These are phyloP conservation scores for Lasiosphaeriaceae sp. DNA, from an alignment of 495 filamentous ascomycete genomes.

Conservation along the genomic window DNA sequence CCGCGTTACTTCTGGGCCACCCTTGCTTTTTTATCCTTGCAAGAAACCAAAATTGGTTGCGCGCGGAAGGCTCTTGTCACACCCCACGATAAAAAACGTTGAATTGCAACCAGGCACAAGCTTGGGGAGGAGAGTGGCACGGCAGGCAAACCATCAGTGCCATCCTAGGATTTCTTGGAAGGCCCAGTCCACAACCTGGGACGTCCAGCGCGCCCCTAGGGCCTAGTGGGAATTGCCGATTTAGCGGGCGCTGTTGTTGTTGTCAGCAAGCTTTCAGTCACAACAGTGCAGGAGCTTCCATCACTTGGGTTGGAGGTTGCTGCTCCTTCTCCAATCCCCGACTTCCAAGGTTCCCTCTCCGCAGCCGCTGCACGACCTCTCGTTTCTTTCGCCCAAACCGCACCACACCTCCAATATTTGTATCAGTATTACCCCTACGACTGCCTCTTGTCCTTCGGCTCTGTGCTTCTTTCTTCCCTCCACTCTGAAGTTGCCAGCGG, in stretches of 20 bases:
- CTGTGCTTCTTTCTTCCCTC: neutral
- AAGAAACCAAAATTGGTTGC: neutral
- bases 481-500: slow-evolving; percentile 11
- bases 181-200: too few species aligned
- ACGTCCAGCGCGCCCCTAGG: too few species aligned
- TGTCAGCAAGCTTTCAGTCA: too few species aligned
- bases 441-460: neutral
- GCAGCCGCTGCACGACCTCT: too few species aligned
- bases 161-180: neutral
- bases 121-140: neutral
- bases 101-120: neutral
- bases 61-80: neutral
- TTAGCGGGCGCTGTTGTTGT: too few species aligned
- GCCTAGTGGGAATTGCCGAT: too few species aligned
- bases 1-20: neutral
- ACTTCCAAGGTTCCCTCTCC: too few species aligned
- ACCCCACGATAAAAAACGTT: neutral
- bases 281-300: too few species aligned
- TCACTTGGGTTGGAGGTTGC: too few species aligned
- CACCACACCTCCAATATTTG: neutral
- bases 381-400: too few species aligned
- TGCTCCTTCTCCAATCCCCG: too few species aligned
- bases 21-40: neutral
- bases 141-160: neutral
- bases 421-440: neutral